phyloP scores from a whole-genome alignment of 1,284 basidiomycete species.

The Trametes sp. region DNA sequence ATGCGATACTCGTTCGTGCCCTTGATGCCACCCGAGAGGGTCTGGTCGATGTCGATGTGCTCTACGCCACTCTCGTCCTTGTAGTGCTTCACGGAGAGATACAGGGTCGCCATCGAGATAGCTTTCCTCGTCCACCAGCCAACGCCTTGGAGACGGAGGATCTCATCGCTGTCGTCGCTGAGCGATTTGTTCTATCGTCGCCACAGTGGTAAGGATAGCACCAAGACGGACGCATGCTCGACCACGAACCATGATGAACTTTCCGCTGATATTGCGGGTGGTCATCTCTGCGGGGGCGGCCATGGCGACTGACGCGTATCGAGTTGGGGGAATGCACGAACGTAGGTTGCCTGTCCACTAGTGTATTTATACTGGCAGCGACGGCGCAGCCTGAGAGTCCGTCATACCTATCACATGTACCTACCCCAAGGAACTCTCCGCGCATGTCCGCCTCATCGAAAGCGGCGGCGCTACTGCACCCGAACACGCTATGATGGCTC shows the following conservation, averaged over 20 bases:
- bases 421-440: constrained; percentile 2
- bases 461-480: constrained; percentile 18
- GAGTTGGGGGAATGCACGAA: not conserved
- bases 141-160: constrained; percentile 68
- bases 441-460: constrained; percentile 15
- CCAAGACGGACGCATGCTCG: too few relatives aligned
- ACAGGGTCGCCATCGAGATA: constrained; percentile 59
- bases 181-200: constrained; percentile 59
- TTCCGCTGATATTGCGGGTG: constrained; percentile 55
- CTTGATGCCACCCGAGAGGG: constrained; percentile 63
- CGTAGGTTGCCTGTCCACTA: not conserved
- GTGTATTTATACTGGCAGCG: constrained; percentile 22
- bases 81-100: constrained; percentile 65
- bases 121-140: constrained; percentile 66
- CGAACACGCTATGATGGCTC: constrained; percentile 4
- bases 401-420: constrained; percentile 27
- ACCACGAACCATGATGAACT: constrained; percentile 42
- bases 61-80: constrained; percentile 61
- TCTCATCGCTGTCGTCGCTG: constrained; percentile 61
- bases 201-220: not conserved
- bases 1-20: constrained; percentile 61
- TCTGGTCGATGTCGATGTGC: constrained; percentile 68
- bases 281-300: constrained; percentile 59
- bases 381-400: constrained; percentile 11
- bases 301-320: constrained; percentile 43